Evolutionary conservation across 2,329 filamentous ascomycete species (phyloP).

Genomic region (Pseudogymnoascus sp.): DNA sequence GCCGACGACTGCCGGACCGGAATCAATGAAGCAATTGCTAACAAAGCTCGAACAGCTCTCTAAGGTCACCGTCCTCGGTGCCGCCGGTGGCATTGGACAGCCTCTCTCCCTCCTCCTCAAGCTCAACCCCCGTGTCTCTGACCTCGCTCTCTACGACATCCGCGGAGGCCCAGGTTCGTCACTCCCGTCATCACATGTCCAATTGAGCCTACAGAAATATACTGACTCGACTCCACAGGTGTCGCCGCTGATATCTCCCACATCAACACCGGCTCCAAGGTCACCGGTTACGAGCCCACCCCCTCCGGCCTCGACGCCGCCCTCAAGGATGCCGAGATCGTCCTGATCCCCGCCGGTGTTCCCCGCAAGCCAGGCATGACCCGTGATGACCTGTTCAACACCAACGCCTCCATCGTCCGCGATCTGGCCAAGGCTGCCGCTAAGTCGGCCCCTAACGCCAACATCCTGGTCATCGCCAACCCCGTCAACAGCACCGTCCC

Average conservation of each 20-base stretch:
- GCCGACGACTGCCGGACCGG: conserved; percentile 1
- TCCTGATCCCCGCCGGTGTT: conserved; percentile 96
- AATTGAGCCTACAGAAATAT: conserved; percentile 14
- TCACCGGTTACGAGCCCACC: conserved; percentile 80
- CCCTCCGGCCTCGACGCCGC: conserved; percentile 66
- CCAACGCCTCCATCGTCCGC: conserved; percentile 98
- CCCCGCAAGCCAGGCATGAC: conserved; percentile 96
- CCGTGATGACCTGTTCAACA: conserved; percentile 99
- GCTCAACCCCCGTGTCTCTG: conserved; percentile 89
- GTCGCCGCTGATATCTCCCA: conserved; percentile 97
- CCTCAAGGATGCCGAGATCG: conserved; percentile 83
- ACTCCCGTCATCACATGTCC: conserved; percentile 7
- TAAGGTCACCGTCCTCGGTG: conserved; percentile 96
- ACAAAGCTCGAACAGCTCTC: conserved; percentile 56
- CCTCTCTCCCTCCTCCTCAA: conserved; percentile 96
- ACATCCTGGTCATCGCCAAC: conserved; percentile 97
- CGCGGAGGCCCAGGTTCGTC: conserved; percentile 79
- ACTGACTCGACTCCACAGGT: conserved; percentile 47
- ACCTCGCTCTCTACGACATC: conserved; percentile 98
- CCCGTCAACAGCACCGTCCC: conserved; percentile 99
- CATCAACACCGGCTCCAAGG: conserved; percentile 97
- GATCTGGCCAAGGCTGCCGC: conserved; percentile 94
- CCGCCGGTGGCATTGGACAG: conserved; percentile 95
- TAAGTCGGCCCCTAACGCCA: conserved; percentile 81
- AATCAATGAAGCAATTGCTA: conserved; percentile 14